Evolutionary conservation across 2,329 filamentous ascomycete genomes (phyloP).

Genomic region (Fusarium pininemorale): DNA sequence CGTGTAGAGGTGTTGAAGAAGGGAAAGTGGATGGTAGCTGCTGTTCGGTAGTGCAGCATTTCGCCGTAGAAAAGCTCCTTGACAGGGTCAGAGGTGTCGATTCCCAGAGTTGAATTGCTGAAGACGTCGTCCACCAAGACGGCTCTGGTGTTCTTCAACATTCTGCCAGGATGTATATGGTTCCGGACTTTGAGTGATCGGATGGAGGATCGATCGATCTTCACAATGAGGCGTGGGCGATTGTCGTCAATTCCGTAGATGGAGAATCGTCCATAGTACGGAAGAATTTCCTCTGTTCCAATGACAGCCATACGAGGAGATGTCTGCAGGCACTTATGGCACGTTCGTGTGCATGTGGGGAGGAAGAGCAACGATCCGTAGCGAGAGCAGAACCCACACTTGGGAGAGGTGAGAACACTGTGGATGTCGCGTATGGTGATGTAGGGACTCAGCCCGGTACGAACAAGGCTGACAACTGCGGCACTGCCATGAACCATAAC

Average conservation of each 20-base stretch:
- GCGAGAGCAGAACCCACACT: accelerated
- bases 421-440: neutral
- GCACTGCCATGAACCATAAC: accelerated
- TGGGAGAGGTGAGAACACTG: accelerated
- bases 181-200: too few relatives aligned
- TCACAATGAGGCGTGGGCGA: too few relatives aligned
- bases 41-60: accelerated
- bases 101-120: too few relatives aligned
- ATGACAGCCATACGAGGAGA: neutral
- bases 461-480: accelerated
- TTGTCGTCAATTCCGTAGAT: too few relatives aligned
- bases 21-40: neutral
- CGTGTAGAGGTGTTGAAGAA: neutral
- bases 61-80: neutral
- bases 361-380: neutral
- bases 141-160: too few relatives aligned
- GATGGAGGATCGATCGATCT: too few relatives aligned
- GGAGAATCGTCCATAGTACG: too few relatives aligned
- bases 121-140: too few relatives aligned
- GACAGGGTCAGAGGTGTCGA: too few relatives aligned
- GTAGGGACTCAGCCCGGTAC: neutral
- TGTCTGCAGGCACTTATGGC: neutral
- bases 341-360: accelerated
- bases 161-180: too few relatives aligned
- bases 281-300: accelerated